Conservation (phyloP, 139 green algal species). For the Monoraphidium neglectum region DNA sequence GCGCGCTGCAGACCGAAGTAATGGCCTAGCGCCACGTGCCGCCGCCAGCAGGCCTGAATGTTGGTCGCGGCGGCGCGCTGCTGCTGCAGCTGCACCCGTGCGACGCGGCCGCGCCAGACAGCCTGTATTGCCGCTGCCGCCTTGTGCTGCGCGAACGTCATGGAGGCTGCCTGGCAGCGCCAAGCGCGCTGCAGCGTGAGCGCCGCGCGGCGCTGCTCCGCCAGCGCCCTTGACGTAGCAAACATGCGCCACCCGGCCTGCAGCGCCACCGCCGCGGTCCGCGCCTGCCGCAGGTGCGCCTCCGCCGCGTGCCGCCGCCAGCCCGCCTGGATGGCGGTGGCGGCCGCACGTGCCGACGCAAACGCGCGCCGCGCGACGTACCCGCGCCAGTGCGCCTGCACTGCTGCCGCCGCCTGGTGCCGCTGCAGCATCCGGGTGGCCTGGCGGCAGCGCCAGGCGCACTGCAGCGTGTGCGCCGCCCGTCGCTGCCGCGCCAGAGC, state of each 20-base stretch:
- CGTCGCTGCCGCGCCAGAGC: too few relatives aligned
- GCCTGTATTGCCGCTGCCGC: constrained; percentile 14
- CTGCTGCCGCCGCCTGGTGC: too few relatives aligned
- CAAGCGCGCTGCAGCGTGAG: constrained; percentile 1
- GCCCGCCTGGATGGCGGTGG: constrained; percentile 19
- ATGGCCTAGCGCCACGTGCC: constrained; percentile 17
- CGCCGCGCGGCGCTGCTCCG: too few relatives aligned
- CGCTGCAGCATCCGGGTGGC: too few relatives aligned
- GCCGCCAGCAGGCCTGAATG: constrained; percentile 51
- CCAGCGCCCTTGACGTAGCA: too few relatives aligned
- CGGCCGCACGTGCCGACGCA: constrained; percentile 26
- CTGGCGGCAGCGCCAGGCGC: constrained; percentile 3
- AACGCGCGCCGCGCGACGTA: neutral
- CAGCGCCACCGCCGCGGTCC: constrained; percentile 34
- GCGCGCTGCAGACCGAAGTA: constrained; percentile 13
- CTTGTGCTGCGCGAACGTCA: too few relatives aligned
- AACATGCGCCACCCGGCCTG: constrained; percentile 29
- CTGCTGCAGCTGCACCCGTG: constrained; percentile 9
- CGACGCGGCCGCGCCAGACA: constrained; percentile 36
- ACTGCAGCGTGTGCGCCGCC: too few relatives aligned
- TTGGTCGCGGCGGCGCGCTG: neutral
- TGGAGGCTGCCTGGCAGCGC: neutral
- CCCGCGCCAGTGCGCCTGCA: constrained; percentile 44
- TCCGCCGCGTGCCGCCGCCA: constrained; percentile 35
- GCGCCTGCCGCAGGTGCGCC: neutral